Percentiles rank a stretch among this genome's conserved stretches.
phyloP scores from a whole-genome alignment of 192 early-diverging fungal species.

The Obelidium mucronatum region DNA sequence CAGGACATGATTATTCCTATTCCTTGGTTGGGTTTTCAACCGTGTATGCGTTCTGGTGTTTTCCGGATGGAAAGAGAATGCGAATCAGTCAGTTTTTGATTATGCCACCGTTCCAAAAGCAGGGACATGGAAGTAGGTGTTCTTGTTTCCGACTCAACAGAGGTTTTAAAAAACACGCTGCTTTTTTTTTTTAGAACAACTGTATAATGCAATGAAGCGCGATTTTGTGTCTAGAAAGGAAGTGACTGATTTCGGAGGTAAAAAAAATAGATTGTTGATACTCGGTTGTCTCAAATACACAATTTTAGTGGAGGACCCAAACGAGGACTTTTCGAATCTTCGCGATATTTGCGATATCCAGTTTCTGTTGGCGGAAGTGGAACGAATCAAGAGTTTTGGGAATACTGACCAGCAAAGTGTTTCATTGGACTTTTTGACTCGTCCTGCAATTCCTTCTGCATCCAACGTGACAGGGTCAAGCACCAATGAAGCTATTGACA shows the following conservation, averaged over 20 bases:
- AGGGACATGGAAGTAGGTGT: slow-evolving; percentile 78
- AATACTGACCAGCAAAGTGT: background rate
- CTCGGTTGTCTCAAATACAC: background rate
- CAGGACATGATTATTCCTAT: slow-evolving; percentile 61
- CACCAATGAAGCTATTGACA: slow-evolving; percentile 53
- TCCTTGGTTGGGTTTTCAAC: slow-evolving; percentile 84
- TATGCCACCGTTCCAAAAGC: slow-evolving; percentile 86
- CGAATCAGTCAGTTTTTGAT: slow-evolving; percentile 95
- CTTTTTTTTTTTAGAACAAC: slow-evolving; percentile 16
- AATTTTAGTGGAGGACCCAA: slow-evolving; percentile 87
- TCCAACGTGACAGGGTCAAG: background rate
- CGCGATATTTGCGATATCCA: slow-evolving; percentile 86
- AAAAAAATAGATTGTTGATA: background rate
- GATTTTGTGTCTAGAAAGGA: slow-evolving; percentile 33
- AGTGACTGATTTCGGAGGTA: slow-evolving; percentile 27
- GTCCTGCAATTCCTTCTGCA: background rate
- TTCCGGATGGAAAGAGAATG: slow-evolving; percentile 77
- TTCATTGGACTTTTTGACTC: background rate
- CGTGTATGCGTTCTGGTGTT: slow-evolving; percentile 86
- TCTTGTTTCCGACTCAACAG: background rate
- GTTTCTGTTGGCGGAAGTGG: slow-evolving; percentile 55
- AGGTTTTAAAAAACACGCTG: too few relatives aligned
- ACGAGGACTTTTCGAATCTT: slow-evolving; percentile 85
- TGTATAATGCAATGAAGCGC: slow-evolving; percentile 23
- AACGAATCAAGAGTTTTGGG: slow-evolving; percentile 56